Conservation (phyloP, 345 rosid genomes). For the Citrus inodora region DNA sequence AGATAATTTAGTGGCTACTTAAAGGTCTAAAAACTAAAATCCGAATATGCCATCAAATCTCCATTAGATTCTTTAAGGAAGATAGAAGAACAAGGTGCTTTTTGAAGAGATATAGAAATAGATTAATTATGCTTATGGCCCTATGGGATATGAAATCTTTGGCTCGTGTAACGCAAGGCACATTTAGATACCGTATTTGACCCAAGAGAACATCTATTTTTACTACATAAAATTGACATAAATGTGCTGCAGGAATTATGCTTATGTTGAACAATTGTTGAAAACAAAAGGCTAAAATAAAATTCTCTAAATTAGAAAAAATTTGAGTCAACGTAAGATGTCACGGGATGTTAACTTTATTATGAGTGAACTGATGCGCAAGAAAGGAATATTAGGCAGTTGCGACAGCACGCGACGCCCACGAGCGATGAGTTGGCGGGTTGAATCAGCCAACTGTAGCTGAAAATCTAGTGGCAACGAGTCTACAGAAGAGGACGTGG, state of each 20-base stretch:
- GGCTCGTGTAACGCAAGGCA: neutral
- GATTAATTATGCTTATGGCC: neutral
- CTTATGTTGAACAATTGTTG: too few relatives aligned
- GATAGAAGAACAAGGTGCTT: neutral
- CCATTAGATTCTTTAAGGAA: neutral
- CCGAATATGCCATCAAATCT: slow-evolving; percentile 1
- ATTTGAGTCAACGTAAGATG: neutral
- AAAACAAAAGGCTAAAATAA: too few relatives aligned
- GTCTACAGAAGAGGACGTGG: neutral
- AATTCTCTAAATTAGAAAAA: neutral
- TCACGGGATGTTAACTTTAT: neutral
- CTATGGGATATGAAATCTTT: neutral
- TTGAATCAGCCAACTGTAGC: neutral
- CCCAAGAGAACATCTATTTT: neutral
- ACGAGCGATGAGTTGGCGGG: neutral
- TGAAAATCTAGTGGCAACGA: neutral
- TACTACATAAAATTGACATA: too few relatives aligned
- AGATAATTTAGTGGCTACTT: neutral
- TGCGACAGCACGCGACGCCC: neutral
- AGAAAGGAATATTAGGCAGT: neutral
- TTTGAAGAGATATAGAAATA: neutral
- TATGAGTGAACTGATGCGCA: neutral
- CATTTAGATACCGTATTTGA: neutral
- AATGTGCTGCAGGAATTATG: too few relatives aligned
- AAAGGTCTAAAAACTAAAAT: neutral